Evolutionary conservation across 2,329 filamentous ascomycete species (phyloP), one percentile per base, ranked within the genome.

Genomic region (Colletotrichum lindemuthianum): DNA sequence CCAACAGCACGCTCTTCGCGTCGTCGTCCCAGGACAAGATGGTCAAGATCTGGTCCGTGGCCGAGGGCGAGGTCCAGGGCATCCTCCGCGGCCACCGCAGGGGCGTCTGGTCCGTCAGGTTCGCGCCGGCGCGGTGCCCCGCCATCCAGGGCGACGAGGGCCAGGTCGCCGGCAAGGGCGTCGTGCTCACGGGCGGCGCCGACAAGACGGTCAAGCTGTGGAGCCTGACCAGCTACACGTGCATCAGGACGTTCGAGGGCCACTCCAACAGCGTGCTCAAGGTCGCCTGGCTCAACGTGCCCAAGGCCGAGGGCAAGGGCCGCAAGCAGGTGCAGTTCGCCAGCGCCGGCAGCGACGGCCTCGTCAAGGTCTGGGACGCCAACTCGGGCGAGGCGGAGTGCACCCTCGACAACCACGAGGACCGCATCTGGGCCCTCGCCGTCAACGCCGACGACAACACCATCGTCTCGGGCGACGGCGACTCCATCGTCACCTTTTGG

Each of bases 161-260:
- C 1, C 84, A 88, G 4, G 87, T 91, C 10, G 91, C 91, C 54
- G 90, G 88, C 59, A 92, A 92, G 74, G 95, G 95, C 2, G 84
- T 97, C 49, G 83, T 97, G 11, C 85, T 97, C 34, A 98, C 96
- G 0, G 96, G 93, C 40, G 96, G 92, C 70, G 96, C 95, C 72
- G 96, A 99, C 77, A 97, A 97, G 79, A 98, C 93, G 0, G 87
- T 98, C 72, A 96, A 97, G 76, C 85, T 99, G 9, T 99, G 96
- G 96, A 97, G 88, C 74, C 82, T 99, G 67, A 86, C 90, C 2
- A 94, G 97, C 77, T 99, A 97, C 78, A 92, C 89, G 69, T 99
- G 96, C 77, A 81, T 99, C 49, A 85, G 95, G 61, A 98, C 96
- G 0, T 96, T 98, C 60, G 96, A 99, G 77, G 96, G 96, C 0